Evolutionary conservation across 495 filamentous ascomycete genomes (phyloP).

Genomic region (Lichina pygmaea): DNA sequence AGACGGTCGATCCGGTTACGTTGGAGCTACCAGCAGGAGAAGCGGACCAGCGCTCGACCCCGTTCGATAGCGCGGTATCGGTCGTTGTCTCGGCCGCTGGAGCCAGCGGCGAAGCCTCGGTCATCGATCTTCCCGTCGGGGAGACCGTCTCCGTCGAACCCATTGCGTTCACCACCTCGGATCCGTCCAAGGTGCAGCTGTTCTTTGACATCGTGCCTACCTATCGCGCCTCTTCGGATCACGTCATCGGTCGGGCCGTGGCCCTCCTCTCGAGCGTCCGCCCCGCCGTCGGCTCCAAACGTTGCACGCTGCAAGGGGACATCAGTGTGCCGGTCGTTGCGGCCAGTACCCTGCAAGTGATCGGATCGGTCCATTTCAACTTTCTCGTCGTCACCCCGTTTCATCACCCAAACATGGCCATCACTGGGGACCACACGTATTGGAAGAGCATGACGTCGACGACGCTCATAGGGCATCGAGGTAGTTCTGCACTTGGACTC

Average conservation of each 20-base stretch:
- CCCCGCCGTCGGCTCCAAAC: slow-evolving; percentile 46
- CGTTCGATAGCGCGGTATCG: slow-evolving; percentile 82
- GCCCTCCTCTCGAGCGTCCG: slow-evolving; percentile 70
- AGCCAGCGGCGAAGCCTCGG: slow-evolving; percentile 60
- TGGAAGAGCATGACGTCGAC: slow-evolving; percentile 67
- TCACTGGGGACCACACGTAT: slow-evolving; percentile 74
- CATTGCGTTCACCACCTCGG: slow-evolving; percentile 57
- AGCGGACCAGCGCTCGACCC: slow-evolving; percentile 53
- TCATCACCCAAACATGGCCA: slow-evolving; percentile 72
- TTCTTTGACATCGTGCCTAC: slow-evolving; percentile 95
- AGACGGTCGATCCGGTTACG: slow-evolving; percentile 51
- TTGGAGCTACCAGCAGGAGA: slow-evolving; percentile 12
- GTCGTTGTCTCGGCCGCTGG: slow-evolving; percentile 76
- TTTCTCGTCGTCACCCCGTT: slow-evolving; percentile 90
- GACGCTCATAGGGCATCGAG: slow-evolving; percentile 86
- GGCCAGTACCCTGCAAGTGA: slow-evolving; percentile 56
- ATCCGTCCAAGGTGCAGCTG: slow-evolving; percentile 59
- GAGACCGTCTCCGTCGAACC: slow-evolving; percentile 85
- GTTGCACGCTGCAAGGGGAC: slow-evolving; percentile 79
- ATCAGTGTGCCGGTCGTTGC: slow-evolving; percentile 76
- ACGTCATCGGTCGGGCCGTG: slow-evolving; percentile 75
- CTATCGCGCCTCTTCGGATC: slow-evolving; percentile 69
- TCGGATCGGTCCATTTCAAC: slow-evolving; percentile 87
- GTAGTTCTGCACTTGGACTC: slow-evolving; percentile 7
- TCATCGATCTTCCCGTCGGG: slow-evolving; percentile 78